phyloP scores from a whole-genome alignment of 805 yeast genomes.

The Kazachstania viticola region DNA sequence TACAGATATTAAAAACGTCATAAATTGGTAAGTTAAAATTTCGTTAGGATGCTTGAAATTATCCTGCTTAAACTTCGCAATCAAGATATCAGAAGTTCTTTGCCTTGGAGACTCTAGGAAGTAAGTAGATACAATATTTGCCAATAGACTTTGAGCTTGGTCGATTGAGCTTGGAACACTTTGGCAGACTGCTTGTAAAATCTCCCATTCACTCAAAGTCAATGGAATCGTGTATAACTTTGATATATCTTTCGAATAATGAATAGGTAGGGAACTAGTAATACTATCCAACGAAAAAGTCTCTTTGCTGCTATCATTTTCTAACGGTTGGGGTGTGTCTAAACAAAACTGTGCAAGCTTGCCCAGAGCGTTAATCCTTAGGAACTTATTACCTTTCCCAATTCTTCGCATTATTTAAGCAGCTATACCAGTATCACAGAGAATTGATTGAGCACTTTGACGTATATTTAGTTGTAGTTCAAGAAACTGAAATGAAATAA shows the following conservation, averaged over 20 bases:
- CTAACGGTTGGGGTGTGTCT: not conserved
- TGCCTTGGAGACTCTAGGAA: slow-evolving; percentile 42
- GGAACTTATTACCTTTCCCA: no score
- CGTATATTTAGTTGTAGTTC: no score
- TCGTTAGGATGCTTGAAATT: slow-evolving; percentile 31
- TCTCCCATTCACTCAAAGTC: slow-evolving; percentile 42
- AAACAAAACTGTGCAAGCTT: slow-evolving; percentile 13
- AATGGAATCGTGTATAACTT: slow-evolving; percentile 31
- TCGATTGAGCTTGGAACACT: slow-evolving; percentile 23
- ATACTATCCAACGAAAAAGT: not conserved
- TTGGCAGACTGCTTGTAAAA: slow-evolving; percentile 39
- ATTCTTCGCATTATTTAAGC: no score
- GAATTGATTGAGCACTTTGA: no score
- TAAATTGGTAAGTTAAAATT: slow-evolving; percentile 26
- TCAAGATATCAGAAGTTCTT: slow-evolving; percentile 30
- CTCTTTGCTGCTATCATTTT: no score
- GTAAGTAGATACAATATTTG: slow-evolving; percentile 34
- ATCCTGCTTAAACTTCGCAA: slow-evolving; percentile 25
- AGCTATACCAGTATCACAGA: no score
- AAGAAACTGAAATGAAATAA: no score
- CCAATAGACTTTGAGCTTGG: slow-evolving; percentile 31
- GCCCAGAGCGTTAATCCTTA: slow-evolving; percentile 18
- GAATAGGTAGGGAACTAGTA: slow-evolving; percentile 19
- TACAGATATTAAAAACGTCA: slow-evolving; percentile 22
- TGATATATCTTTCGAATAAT: slow-evolving; percentile 15